Evolutionary conservation across 768 basidiomycete species (phyloP), one percentile per base, ranked within the genome.

Genomic region (Lentinula aciculospora): DNA sequence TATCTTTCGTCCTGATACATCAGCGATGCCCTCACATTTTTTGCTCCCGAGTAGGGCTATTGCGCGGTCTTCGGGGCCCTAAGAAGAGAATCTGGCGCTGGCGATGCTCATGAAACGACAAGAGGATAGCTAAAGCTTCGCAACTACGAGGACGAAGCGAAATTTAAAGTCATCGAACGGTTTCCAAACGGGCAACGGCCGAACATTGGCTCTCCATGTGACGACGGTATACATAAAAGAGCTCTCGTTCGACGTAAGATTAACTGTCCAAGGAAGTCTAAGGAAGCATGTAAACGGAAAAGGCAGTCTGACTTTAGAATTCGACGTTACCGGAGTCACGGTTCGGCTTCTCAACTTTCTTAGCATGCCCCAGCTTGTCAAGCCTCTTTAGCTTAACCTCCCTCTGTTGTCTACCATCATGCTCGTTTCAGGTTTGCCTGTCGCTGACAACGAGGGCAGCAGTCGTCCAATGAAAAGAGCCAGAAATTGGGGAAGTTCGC

Each of bases 301-400:
- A 36, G 49, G 49, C 32, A 34, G 34, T 54, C 42, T 54, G 53
- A 25, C 53, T 54, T 54, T 54, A 42, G 53, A 40, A 39, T 42
- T 54, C 40, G 37, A 54, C 37, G 34, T 40, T 40, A 28, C 50
- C 50, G 29, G 36, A 39, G 53, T 54, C 53, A 54, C 53, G 25
- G 37, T 40, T 54, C 53, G 53, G 53, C 53, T 56, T 56, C 54
- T 56, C 40, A 56, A 56, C 54, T 40, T 56, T 54, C 23, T 54
- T 56, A 56, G 54, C 17, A 45, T 54, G 53, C 23, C 34, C 37
- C 23, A 37, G 21, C 19, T 54, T 40, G 53, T 28, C 53, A 54
- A 19, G 12, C 37, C 28, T 28, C 53, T 54, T 54, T 54, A 54
- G 53, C 53, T 54, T 17, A 42, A 25, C 25, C 39, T 54, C 34